Conservation (phyloP, 2,329 filamentous ascomycete genomes). For the Sordariomycetes sp. region DNA sequence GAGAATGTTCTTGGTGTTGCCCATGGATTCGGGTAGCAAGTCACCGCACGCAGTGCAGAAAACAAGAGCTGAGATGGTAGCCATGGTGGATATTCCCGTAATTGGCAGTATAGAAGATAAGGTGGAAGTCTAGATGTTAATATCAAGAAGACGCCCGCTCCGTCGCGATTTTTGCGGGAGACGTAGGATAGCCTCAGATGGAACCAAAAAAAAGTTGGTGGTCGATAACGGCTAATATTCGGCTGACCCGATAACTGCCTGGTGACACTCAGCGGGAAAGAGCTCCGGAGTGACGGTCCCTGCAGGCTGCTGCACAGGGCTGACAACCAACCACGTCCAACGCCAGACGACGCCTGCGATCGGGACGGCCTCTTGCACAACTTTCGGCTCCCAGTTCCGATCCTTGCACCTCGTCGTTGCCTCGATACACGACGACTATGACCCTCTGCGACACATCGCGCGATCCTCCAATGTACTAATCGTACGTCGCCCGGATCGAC, state of each 20-base stretch:
- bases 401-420: not conserved
- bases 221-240: not conserved
- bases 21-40: constrained; percentile 68
- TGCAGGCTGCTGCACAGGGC: not conserved
- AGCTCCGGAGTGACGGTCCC: not conserved
- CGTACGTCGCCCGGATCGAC: not conserved
- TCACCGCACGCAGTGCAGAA: constrained; percentile 93
- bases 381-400: not conserved
- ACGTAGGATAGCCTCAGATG: not conserved
- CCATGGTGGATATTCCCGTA: constrained; percentile 41
- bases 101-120: not conserved
- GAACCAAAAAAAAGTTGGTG: not conserved
- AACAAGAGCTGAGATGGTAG: constrained; percentile 77
- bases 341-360: not conserved
- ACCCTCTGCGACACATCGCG: not conserved
- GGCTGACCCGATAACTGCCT: not conserved
- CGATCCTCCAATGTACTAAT: not conserved
- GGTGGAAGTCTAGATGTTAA: not conserved
- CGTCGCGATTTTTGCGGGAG: not conserved
- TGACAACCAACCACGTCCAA: not conserved
- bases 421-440: not conserved
- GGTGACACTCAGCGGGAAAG: not conserved
- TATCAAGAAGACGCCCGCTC: no score
- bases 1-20: constrained; percentile 61
- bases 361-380: not conserved